These are phyloP conservation scores for Asterionellopsis glacialis DNA, from an alignment of 108 stramenopile species.

Conservation along the genomic window DNA sequence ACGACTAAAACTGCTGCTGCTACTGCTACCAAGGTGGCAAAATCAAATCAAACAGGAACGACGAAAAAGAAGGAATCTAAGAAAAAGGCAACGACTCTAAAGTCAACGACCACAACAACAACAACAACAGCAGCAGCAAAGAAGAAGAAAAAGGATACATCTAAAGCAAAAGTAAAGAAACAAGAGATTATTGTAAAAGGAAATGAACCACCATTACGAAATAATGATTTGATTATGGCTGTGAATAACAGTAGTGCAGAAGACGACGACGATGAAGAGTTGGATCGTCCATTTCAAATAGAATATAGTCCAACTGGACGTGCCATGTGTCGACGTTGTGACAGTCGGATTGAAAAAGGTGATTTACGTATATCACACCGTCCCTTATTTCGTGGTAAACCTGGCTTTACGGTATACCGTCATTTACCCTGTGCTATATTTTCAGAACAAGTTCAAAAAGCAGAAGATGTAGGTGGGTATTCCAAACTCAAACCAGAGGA, in stretches of 20 bases:
- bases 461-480: constrained; percentile 61
- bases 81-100: constrained; percentile 2
- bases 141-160: neutral
- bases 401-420: constrained; percentile 73
- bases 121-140: neutral
- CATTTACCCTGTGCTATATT: constrained; percentile 71
- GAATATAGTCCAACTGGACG: constrained; percentile 70
- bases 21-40: neutral
- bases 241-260: constrained; percentile 3
- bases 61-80: constrained; percentile 1
- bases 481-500: constrained; percentile 45
- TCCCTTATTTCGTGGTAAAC: constrained; percentile 88
- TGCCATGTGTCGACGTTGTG: constrained; percentile 77
- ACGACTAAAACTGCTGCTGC: neutral
- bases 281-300: constrained; percentile 50
- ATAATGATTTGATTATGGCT: neutral
- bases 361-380: constrained; percentile 57
- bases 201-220: neutral
- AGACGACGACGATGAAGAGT: constrained; percentile 36
- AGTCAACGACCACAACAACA: neutral
- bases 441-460: constrained; percentile 38
- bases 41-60: neutral
- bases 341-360: constrained; percentile 58
- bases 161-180: neutral
- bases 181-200: neutral